Evolutionary conservation across 2,329 filamentous ascomycete species (phyloP), one percentile per base, ranked within the genome.

Genomic region (Xylaria sp.): DNA sequence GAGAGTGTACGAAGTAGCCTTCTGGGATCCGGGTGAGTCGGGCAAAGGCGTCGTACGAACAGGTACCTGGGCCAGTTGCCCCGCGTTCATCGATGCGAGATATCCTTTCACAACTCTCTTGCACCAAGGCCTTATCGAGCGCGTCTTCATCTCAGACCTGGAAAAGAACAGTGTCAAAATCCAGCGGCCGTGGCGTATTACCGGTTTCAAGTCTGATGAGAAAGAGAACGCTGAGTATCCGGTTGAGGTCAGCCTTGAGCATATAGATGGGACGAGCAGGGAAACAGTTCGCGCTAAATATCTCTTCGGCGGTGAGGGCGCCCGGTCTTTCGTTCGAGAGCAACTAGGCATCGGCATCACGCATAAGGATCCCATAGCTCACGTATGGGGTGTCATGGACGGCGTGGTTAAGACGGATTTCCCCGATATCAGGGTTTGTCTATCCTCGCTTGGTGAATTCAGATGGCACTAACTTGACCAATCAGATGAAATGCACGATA

Each of bases 31-130:
- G 0, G 82, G 83, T 1, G 78, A 80, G 39, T 88, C 85, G 52
- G 84, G 84, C 41, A 81, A 83, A 52, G 87, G 89, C 39, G 92
- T 92, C 71, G 82, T 85, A 39, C 84, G 90, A 72, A 92, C 90
- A 1, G 89, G 90, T 34, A 90, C 89, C 5, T 97, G 94, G 94
- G 92, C 94, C 5, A 94, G 91, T 78, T 98, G 94, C 81, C 94
- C 94, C 0, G 90, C 88, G 73, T 97, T 97, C 80, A 91, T 92
- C 67, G 89, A 92, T 64, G 90, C 90, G 15, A 85, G 91, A 59
- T 92, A 91, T 73, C 90, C 89, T 4, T 91, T 91, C 75, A 92
- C 90, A 60, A 90, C 91, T 0, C 86, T 92, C 1, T 81, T 93
- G 13, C 91, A 93, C 75, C 91, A 93, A 77, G 91, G 91, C 6